phyloP scores from a whole-genome alignment of 257 asterid genomes.

The Fraxinus quadrangulata region DNA sequence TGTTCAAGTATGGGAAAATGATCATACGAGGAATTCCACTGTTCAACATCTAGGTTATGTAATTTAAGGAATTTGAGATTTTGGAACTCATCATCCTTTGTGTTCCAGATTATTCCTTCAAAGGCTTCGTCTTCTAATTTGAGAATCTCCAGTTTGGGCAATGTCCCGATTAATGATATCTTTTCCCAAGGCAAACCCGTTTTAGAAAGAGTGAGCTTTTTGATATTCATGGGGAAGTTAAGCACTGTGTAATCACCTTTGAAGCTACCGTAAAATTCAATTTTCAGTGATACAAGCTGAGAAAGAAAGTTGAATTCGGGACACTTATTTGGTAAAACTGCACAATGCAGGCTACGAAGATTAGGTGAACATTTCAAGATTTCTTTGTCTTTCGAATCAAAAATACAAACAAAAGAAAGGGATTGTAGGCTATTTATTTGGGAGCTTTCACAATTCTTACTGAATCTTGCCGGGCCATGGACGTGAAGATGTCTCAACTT shows the following conservation, averaged over 20 bases:
- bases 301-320: background rate
- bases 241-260: background rate
- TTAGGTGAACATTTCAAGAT: background rate
- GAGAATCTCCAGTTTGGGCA: background rate
- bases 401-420: too few relatives aligned
- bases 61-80: background rate
- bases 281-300: background rate
- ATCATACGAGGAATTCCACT: background rate
- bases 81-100: background rate
- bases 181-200: background rate
- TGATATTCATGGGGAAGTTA: background rate
- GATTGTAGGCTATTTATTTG: background rate
- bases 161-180: background rate
- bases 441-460: background rate
- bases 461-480: too few relatives aligned
- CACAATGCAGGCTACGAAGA: background rate
- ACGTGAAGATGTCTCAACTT: conserved; percentile 14
- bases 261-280: too few relatives aligned
- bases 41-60: rapidly evolving
- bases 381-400: background rate
- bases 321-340: too few relatives aligned
- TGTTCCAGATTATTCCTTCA: background rate
- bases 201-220: background rate
- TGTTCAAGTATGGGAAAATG: background rate
- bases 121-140: rapidly evolving